Percentiles rank a stretch among this genome's conserved stretches.
Conservation (phyloP, 1,139 yeast genomes). For the Pichia cactophila region DNA sequence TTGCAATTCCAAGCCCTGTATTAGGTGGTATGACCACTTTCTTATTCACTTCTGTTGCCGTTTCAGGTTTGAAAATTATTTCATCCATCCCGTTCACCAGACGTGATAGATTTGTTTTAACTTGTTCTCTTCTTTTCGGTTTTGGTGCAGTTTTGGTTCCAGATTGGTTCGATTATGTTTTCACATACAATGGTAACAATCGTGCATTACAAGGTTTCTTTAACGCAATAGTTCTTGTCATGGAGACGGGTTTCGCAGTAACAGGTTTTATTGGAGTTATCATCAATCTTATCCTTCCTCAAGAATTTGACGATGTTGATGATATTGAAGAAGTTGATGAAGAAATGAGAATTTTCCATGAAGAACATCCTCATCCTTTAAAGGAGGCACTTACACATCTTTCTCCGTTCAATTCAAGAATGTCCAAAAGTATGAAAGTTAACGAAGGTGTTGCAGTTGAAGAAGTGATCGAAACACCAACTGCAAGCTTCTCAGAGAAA, state of each 20-base stretch:
- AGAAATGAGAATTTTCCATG: slow-evolving; percentile 17
- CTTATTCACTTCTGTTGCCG: slow-evolving; percentile 81
- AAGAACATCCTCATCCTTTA: slow-evolving; percentile 17
- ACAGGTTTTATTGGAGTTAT: slow-evolving; percentile 73
- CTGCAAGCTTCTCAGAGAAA: slow-evolving; percentile 20
- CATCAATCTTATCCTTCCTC: slow-evolving; percentile 65
- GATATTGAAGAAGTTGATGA: slow-evolving; percentile 24
- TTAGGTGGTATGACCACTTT: slow-evolving; percentile 92
- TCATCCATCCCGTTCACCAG: slow-evolving; percentile 71
- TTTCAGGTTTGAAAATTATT: slow-evolving; percentile 78
- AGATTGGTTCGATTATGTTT: slow-evolving; percentile 65
- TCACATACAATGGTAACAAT: slow-evolving; percentile 70
- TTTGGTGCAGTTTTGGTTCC: slow-evolving; percentile 72
- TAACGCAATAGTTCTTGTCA: slow-evolving; percentile 72
- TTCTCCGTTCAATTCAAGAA: slow-evolving; percentile 12
- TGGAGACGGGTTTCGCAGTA: slow-evolving; percentile 84
- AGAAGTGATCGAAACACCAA: slow-evolving; percentile 7
- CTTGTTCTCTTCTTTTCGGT: slow-evolving; percentile 71
- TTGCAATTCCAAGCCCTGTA: slow-evolving; percentile 76
- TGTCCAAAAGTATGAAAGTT: slow-evolving; percentile 1
- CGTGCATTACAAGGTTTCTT: slow-evolving; percentile 58
- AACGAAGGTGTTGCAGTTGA: slow-evolving; percentile 14
- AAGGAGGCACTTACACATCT: slow-evolving; percentile 12
- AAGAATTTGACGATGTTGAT: slow-evolving; percentile 57
- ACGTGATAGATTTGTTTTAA: slow-evolving; percentile 78